Conservation (phyloP, 139 green algal genomes). For the Bryopsis sp. region DNA sequence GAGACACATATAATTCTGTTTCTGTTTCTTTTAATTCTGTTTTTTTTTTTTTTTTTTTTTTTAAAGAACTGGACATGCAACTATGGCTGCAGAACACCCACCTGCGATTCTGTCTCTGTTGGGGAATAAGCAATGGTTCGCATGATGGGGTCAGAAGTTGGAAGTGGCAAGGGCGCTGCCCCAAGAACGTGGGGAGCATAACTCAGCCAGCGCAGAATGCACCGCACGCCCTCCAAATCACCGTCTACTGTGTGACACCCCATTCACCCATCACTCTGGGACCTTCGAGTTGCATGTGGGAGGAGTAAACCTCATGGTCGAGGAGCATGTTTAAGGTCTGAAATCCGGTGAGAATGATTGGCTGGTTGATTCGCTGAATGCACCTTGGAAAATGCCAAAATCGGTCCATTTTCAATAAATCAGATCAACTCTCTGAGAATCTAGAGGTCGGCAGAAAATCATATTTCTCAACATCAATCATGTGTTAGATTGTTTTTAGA, state of each 20-base stretch:
- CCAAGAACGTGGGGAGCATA: conserved; percentile 59
- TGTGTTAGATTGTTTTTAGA: too few species aligned
- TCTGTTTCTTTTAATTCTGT: too few species aligned
- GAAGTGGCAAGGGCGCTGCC: conserved; percentile 38
- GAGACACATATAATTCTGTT: too few species aligned
- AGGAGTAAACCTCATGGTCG: conserved; percentile 86
- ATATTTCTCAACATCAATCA: too few species aligned
- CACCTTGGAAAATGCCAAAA: too few species aligned
- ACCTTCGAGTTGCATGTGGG: conserved; percentile 91
- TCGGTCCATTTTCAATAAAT: too few species aligned
- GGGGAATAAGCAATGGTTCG: conserved; percentile 57
- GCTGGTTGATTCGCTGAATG: conserved; percentile 84
- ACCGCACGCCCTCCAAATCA: conserved; percentile 71
- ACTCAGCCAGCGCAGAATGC: conserved; percentile 54
- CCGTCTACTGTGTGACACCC: conserved; percentile 93
- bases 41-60: too few species aligned
- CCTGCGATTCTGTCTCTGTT: conserved; percentile 42
- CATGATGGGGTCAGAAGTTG: conserved; percentile 51
- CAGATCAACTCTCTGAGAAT: too few species aligned
- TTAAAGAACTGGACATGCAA: too few species aligned
- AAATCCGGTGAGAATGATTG: conserved; percentile 97
- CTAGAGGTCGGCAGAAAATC: too few species aligned
- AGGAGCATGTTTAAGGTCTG: conserved; percentile 98
- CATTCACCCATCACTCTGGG: conserved; percentile 90
- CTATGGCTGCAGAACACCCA: too few species aligned